Evolutionary conservation across 73 alveolate species (phyloP), one percentile per base, ranked within the genome.

Genomic region (Paraurostyla sp.): DNA sequence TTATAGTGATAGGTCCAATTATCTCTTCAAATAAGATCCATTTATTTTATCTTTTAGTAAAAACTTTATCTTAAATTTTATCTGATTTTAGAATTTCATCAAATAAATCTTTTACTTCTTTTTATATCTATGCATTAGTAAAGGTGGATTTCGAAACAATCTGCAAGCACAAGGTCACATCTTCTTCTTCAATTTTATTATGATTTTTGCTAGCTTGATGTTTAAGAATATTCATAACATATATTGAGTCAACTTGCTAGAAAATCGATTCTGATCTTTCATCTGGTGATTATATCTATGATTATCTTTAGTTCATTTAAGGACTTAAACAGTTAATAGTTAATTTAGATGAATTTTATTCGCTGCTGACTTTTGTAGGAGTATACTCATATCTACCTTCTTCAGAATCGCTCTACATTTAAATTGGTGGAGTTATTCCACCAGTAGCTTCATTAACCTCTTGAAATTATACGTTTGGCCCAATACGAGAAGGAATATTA

Each of bases 141-240:
- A n/a, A 11, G 22, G 58, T 35, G 6, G 68, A 33, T 42, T 46
- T 69, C 40, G 58, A 69, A 9, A 69, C 84, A 35, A 69, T 69
- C 40, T 69, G 23, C 7, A 69, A 18, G 23, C 84, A 69, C 11
- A 69, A 25, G 7, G 58, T 36, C 11, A 69, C 25, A 25, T 69
- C 84, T 22, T 69, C 84, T 43, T 69, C 84, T 46, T 38, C 58
- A 9, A 69, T 69, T 69, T 42, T 69, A 42, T 69, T 69, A 6
- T 69, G 42, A 16, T 38, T 41, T 69, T 69, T 69, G n/a, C 62
- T 22, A 22, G 84, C 58, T 69, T 69, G 40, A 36, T 69, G 84
- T 69, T 62, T 38, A 35, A 69, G 23, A 4, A 69, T 69, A 36
- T 69, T 69, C 16, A 69, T 38, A 4, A 69, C 65, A 43, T 69